These are phyloP conservation scores for Chlamydomonas urium DNA, from an alignment of 139 green algal genomes.

Conservation along the genomic window DNA sequence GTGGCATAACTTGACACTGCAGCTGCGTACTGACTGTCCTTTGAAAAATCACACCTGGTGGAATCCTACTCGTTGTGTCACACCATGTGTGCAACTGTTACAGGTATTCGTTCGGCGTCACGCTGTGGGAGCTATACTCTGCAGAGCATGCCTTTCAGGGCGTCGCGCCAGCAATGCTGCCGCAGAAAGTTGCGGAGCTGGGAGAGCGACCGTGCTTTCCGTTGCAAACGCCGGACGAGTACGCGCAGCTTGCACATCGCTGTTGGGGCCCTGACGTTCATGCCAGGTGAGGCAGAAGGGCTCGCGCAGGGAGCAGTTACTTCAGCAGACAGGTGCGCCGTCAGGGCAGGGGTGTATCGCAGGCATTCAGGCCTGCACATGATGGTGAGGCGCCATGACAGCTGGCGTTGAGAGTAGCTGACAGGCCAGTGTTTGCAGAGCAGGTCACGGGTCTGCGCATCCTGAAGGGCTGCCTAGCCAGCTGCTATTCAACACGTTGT, in stretches of 20 bases:
- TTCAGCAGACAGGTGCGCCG: too few species aligned
- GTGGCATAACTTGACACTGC: not conserved
- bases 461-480: too few species aligned
- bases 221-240: not conserved
- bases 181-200: not conserved
- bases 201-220: not conserved
- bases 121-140: constrained; percentile 75
- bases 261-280: not conserved
- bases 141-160: constrained; percentile 57
- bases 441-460: too few species aligned
- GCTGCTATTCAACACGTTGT: too few species aligned
- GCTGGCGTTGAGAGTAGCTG: too few species aligned
- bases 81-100: not conserved
- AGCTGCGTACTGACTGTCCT: not conserved
- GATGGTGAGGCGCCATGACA: too few species aligned
- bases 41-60: not conserved
- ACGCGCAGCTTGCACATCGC: not conserved
- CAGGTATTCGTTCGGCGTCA: constrained; percentile 58
- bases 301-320: too few species aligned
- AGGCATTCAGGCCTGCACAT: too few species aligned
- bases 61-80: not conserved
- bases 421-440: too few species aligned
- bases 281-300: not conserved
- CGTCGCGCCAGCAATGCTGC: constrained; percentile 12
- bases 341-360: too few species aligned